A percentile compares a stretch with the other conserved stretches of the same genome.
Evolutionary conservation across 768 basidiomycete species (phyloP).

Genomic region (Boletus coccyginus): DNA sequence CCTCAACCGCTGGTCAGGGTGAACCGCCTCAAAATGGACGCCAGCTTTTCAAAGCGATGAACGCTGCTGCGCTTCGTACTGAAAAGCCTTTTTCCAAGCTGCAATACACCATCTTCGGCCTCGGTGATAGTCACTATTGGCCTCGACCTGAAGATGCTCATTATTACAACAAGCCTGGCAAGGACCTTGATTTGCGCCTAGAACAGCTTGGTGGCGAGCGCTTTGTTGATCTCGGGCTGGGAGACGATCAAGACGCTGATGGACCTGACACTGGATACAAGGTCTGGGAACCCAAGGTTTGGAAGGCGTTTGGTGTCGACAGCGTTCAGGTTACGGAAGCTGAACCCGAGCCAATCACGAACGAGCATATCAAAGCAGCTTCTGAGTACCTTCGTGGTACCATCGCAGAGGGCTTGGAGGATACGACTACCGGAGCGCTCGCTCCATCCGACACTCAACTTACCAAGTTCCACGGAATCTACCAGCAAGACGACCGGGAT

Average conservation of each 20-base stretch:
- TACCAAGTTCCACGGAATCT: constrained; percentile 97
- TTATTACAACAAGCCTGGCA: constrained; percentile 96
- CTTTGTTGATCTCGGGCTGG: constrained; percentile 74
- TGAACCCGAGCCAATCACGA: constrained; percentile 96
- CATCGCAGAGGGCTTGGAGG: constrained; percentile 86
- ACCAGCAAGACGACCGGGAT: constrained; percentile 97
- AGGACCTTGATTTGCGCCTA: constrained; percentile 82
- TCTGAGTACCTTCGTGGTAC: constrained; percentile 93
- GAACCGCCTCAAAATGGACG: constrained; percentile 97
- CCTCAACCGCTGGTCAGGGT: constrained; percentile 94
- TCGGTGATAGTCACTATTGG: constrained; percentile 99
- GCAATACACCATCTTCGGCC: constrained; percentile 82
- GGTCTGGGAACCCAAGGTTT: constrained; percentile 87
- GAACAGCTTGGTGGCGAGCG: constrained; percentile 78
- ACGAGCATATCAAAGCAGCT: constrained; percentile 99
- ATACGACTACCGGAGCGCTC: constrained; percentile 85
- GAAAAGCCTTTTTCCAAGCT: constrained; percentile 61
- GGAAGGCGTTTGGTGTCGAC: constrained; percentile 95
- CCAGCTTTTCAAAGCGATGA: constrained; percentile 81
- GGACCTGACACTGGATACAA: constrained; percentile 96
- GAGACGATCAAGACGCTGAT: constrained; percentile 97
- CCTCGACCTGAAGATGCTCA: constrained; percentile 94
- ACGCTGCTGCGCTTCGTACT: constrained; percentile 50
- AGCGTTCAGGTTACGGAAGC: constrained; percentile 82
- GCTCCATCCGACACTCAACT: constrained; percentile 89